Evolutionary conservation across 257 asterid species (phyloP).

Genomic region (Galeopsis tetrahit): DNA sequence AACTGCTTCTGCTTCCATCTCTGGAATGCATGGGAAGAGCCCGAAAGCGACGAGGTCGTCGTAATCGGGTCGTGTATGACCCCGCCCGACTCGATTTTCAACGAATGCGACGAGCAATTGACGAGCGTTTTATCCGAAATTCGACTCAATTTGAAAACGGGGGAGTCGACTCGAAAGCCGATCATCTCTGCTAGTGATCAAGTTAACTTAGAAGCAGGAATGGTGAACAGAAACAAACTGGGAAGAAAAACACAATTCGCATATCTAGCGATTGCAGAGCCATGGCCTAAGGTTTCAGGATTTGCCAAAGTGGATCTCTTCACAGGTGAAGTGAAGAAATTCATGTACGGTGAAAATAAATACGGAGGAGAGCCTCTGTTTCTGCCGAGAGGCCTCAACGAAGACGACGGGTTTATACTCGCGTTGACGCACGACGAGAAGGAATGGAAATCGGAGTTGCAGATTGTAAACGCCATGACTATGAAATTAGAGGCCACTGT

Average conservation of each 20-base stretch:
- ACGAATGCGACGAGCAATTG: slow-evolving; percentile 76
- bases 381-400: slow-evolving; percentile 56
- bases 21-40: slow-evolving; percentile 98
- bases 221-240: slow-evolving; percentile 82
- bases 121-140: slow-evolving; percentile 81
- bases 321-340: slow-evolving; percentile 68
- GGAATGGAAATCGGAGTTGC: slow-evolving; percentile 67
- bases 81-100: slow-evolving; percentile 90
- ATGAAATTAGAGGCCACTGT: slow-evolving; percentile 68
- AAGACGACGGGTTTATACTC: slow-evolving; percentile 79
- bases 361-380: slow-evolving; percentile 93
- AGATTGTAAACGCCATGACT: slow-evolving; percentile 71
- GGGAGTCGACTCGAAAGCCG: slow-evolving; percentile 58
- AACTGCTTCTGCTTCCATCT: slow-evolving; percentile 90
- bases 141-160: slow-evolving; percentile 70
- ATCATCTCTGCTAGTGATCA: slow-evolving; percentile 61
- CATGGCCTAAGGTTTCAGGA: slow-evolving; percentile 96
- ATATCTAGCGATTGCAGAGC: slow-evolving; percentile 87
- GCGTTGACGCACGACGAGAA: slow-evolving; percentile 75
- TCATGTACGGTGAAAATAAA: slow-evolving; percentile 67
- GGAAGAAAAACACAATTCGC: slow-evolving; percentile 75
- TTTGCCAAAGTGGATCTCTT: slow-evolving; percentile 81
- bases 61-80: slow-evolving; percentile 97
- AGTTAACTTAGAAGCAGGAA: slow-evolving; percentile 84
- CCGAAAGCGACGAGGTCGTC: slow-evolving; percentile 68